These are phyloP conservation scores for Hippophae tibetana DNA, from an alignment of 306 rosid genomes.

Conservation along the genomic window DNA sequence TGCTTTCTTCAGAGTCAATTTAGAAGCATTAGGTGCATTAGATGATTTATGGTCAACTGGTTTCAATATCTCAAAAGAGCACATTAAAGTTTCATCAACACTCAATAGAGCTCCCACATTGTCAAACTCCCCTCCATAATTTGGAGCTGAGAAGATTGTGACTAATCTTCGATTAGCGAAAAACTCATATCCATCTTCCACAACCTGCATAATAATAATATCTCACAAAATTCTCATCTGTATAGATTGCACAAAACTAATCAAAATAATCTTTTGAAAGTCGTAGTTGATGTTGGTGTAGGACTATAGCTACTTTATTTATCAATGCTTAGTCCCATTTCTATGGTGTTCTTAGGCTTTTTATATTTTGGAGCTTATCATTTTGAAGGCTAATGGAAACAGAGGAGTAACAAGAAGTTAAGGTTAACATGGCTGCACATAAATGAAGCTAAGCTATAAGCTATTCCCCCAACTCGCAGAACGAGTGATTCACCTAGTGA, in stretches of 20 bases:
- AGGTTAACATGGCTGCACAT: no score
- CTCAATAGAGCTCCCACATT: conserved; percentile 72
- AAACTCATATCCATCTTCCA: conserved; percentile 86
- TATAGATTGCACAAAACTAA: conserved; percentile 6
- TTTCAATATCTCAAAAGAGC: conserved; percentile 75
- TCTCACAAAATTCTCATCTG: conserved; percentile 4
- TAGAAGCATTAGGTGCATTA: conserved; percentile 26
- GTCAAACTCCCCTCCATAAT: conserved; percentile 83
- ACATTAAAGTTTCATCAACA: conserved; percentile 61
- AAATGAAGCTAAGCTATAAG: no score
- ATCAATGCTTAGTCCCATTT: no score
- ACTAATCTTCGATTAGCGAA: conserved; percentile 65
- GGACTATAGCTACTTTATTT: no score
- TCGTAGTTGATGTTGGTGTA: no score
- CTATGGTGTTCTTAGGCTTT: no score
- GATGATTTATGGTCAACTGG: conserved; percentile 38
- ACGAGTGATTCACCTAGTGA: no score
- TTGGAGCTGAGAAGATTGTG: conserved; percentile 86
- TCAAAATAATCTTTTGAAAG: no score
- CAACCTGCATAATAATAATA: conserved; percentile 42
- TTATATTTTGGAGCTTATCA: no score
- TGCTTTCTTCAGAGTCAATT: conserved; percentile 50
- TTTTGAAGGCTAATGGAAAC: no score
- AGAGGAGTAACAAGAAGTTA: no score
- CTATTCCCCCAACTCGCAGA: no score